These are phyloP conservation scores for Pseudofabraea citricarpa DNA, from an alignment of 2,329 filamentous ascomycete genomes.

Conservation along the genomic window DNA sequence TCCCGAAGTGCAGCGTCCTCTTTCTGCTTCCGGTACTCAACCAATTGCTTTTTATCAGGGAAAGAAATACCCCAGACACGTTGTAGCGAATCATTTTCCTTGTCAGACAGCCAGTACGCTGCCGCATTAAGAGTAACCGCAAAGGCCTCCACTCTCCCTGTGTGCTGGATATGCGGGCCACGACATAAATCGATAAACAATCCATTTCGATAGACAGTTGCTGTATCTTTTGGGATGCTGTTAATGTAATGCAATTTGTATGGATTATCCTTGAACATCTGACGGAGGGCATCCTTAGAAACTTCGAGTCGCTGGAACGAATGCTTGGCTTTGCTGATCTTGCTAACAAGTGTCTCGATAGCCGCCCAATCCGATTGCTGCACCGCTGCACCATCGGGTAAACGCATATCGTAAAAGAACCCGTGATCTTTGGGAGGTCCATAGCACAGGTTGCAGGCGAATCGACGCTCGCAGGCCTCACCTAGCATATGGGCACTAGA, in stretches of 20 bases:
- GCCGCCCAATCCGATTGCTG: too few relatives aligned
- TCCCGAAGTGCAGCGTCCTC: slow-evolving; percentile 98
- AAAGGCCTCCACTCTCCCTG: slow-evolving; percentile 90
- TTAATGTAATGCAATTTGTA: too few relatives aligned
- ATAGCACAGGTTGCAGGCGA: slow-evolving; percentile 82
- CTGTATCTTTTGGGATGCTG: too few relatives aligned
- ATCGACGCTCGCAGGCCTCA: slow-evolving; percentile 81
- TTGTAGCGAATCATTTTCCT: slow-evolving; percentile 90
- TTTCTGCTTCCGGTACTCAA: slow-evolving; percentile 89
- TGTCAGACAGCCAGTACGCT: slow-evolving; percentile 92
- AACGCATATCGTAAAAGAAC: slow-evolving; percentile 92
- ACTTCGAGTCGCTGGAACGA: too few relatives aligned
- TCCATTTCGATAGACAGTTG: slow-evolving; percentile 88
- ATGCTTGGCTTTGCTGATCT: too few relatives aligned
- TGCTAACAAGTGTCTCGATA: too few relatives aligned
- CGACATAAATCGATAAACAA: slow-evolving; percentile 93
- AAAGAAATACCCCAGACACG: slow-evolving; percentile 95
- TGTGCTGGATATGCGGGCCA: slow-evolving; percentile 91
- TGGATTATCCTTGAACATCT: too few relatives aligned
- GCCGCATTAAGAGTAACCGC: slow-evolving; percentile 75
- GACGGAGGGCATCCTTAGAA: too few relatives aligned
- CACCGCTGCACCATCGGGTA: too few relatives aligned
- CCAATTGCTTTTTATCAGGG: slow-evolving; percentile 91
- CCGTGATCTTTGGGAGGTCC: slow-evolving; percentile 67
- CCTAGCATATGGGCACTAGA: slow-evolving; percentile 87